Conservation (phyloP, 768 basidiomycete genomes). For the Phylloporus sp. region DNA sequence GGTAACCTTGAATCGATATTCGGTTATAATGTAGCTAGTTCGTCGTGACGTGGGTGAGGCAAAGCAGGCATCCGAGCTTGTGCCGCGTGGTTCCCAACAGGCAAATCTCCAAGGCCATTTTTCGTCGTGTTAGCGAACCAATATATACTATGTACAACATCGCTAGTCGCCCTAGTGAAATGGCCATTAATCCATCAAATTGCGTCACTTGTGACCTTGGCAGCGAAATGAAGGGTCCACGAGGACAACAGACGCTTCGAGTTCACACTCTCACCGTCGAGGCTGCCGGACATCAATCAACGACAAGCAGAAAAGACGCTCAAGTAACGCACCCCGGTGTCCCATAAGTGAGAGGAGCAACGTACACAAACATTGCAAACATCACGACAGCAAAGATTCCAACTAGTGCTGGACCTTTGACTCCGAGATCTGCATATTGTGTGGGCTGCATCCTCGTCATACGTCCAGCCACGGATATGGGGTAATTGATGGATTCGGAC, state of each 20-base stretch:
- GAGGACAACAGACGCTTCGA: slow-evolving; percentile 74
- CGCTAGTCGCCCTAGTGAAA: slow-evolving; percentile 11
- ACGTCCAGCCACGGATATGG: slow-evolving; percentile 72
- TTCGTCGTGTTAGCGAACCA: slow-evolving; percentile 10
- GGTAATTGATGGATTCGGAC: slow-evolving; percentile 88
- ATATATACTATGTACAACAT: slow-evolving; percentile 21
- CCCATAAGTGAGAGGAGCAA: slow-evolving; percentile 91
- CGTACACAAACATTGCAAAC: slow-evolving; percentile 64
- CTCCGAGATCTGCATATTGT: slow-evolving; percentile 69
- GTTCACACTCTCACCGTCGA: slow-evolving; percentile 84
- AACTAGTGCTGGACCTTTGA: slow-evolving; percentile 66
- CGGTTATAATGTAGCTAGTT: slow-evolving; percentile 10
- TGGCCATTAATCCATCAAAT: slow-evolving; percentile 15
- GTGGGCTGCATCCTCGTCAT: slow-evolving; percentile 48
- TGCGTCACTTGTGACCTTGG: slow-evolving; percentile 49
- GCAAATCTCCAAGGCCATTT: not conserved
- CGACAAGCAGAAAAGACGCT: slow-evolving; percentile 2
- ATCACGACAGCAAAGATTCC: slow-evolving; percentile 54
- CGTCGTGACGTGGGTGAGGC: slow-evolving; percentile 4
- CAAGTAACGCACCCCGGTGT: slow-evolving; percentile 75
- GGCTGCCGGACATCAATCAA: slow-evolving; percentile 40
- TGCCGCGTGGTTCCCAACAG: slow-evolving; percentile 3
- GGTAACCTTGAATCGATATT: slow-evolving; percentile 5
- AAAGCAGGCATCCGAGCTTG: slow-evolving; percentile 10
- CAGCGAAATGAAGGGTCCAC: slow-evolving; percentile 94